Evolutionary conservation across 306 rosid genomes (phyloP).

Genomic region (Rubus idaeus): DNA sequence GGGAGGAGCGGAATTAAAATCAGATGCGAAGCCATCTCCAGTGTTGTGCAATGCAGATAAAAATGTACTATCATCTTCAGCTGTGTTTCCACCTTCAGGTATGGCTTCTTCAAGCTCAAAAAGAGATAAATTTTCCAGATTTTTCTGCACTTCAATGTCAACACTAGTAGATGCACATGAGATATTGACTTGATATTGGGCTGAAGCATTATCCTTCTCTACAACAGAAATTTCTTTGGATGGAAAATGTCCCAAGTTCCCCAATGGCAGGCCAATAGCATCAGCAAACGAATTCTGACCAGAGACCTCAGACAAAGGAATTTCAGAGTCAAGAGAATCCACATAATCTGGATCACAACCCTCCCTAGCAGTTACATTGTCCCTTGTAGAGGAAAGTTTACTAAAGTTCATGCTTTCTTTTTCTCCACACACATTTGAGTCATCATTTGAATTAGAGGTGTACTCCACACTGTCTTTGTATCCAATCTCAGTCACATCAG

Average conservation of each 20-base stretch:
- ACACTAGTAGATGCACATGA: conserved; percentile 26
- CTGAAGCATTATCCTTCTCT: conserved; percentile 31
- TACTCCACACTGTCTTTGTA: conserved; percentile 40
- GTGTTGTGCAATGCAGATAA: conserved; percentile 53
- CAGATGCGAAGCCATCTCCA: conserved; percentile 38
- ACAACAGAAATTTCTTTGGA: conserved; percentile 22
- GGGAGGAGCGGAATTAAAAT: conserved; percentile 35
- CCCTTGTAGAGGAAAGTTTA: conserved; percentile 25
- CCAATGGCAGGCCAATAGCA: conserved; percentile 23
- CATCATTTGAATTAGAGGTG: conserved; percentile 28
- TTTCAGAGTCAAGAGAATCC: conserved; percentile 28
- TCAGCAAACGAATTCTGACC: conserved; percentile 32
- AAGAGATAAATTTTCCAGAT: conserved; percentile 37
- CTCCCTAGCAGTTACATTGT: conserved; percentile 30
- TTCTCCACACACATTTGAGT: conserved; percentile 28
- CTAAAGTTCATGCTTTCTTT: conserved; percentile 30
- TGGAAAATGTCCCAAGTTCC: conserved; percentile 21
- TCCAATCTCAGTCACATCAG: conserved; percentile 31
- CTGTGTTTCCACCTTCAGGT: conserved; percentile 28
- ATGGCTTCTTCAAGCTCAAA: conserved; percentile 43
- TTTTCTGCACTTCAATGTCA: conserved; percentile 45
- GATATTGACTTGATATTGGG: conserved; percentile 31
- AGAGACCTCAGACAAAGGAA: conserved; percentile 30
- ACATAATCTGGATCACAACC: conserved; percentile 31
- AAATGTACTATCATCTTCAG: conserved; percentile 54